Conservation (phyloP, 371 early-diverging fungal genomes). For the Synchytrium microbalum region DNA sequence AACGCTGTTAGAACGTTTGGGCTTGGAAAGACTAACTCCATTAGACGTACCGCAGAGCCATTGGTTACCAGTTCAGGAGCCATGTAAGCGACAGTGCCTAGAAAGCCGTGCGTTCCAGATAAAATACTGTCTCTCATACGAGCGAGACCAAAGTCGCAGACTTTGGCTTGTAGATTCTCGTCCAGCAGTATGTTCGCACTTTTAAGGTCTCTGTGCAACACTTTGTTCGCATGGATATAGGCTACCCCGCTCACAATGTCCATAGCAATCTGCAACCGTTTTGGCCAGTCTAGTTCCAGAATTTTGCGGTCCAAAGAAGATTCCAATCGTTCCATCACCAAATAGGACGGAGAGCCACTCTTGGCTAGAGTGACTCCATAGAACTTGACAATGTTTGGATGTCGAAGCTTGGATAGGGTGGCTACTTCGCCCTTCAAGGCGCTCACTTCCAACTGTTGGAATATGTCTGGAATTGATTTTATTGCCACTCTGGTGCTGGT, state of each 20-base stretch:
- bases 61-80: not conserved
- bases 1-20: no score
- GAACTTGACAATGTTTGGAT: not conserved
- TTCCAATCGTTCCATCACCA: not conserved
- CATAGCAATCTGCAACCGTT: not conserved
- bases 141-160: constrained; percentile 1
- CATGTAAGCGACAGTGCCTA: not conserved
- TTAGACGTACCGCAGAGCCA: no score
- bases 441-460: no score
- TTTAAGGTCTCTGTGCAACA: not conserved
- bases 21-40: no score
- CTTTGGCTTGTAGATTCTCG: not conserved
- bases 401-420: no score
- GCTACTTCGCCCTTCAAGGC: no score
- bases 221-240: not conserved
- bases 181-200: not conserved
- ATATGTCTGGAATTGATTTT: no score
- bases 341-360: not conserved
- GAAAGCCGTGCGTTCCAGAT: not conserved
- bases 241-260: not conserved
- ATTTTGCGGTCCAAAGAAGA: not conserved
- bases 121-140: not conserved
- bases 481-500: no score
- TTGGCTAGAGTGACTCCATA: not conserved
- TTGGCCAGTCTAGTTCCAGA: no score